Conservation (phyloP, 176 grass and related monocot genomes). For the Avena insularis region DNA sequence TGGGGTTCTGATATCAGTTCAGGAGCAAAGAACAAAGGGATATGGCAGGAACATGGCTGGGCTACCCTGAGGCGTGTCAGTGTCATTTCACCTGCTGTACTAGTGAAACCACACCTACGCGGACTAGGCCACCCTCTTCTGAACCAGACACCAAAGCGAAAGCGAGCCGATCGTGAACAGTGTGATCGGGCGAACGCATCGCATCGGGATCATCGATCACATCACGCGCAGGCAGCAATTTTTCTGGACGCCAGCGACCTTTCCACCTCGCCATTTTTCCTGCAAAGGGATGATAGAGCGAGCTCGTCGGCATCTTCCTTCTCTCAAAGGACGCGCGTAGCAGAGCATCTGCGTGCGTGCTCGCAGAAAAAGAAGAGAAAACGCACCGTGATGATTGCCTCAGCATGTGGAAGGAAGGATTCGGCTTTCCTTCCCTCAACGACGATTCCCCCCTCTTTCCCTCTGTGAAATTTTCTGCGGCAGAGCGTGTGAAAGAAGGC, state of each 20-base stretch:
- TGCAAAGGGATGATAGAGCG: not conserved
- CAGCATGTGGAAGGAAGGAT: slow-evolving; percentile 38
- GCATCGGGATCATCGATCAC: slow-evolving; percentile 48
- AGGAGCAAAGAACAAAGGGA: not conserved
- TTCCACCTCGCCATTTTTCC: slow-evolving; percentile 15
- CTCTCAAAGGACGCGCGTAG: slow-evolving; percentile 15
- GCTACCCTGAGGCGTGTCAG: not conserved
- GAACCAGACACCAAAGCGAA: slow-evolving; percentile 43
- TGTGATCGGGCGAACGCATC: not conserved
- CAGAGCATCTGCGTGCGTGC: not conserved
- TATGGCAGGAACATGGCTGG: slow-evolving; percentile 5
- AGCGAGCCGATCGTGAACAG: slow-evolving; percentile 3
- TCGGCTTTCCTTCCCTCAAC: not conserved
- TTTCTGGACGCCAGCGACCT: not conserved
- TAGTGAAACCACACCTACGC: not conserved
- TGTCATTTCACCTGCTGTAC: too few relatives aligned
- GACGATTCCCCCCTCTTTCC: not conserved
- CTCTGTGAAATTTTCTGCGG: not conserved
- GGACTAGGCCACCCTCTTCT: slow-evolving; percentile 34
- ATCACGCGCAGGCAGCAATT: slow-evolving; percentile 9
- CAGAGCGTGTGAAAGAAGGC: too few relatives aligned
- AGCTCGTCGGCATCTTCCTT: not conserved
- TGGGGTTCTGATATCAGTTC: not conserved
- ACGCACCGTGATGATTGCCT: slow-evolving; percentile 34
- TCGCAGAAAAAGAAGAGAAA: not conserved